Conservation (phyloP, 306 rosid species). For the Ceratonia siliqua region DNA sequence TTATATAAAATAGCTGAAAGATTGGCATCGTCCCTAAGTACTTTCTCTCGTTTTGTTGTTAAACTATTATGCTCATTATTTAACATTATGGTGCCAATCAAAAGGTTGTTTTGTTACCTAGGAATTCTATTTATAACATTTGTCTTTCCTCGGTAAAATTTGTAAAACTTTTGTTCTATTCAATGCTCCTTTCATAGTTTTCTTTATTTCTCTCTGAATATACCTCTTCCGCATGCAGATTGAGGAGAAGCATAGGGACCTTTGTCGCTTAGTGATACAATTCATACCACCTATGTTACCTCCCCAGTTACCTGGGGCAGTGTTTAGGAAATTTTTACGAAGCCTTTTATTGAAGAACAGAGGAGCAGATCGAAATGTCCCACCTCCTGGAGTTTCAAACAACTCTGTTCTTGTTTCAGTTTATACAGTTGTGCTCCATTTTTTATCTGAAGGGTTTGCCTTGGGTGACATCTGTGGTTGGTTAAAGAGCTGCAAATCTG, state of each 20-base stretch:
- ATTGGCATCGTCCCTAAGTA: not conserved
- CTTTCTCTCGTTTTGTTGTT: not conserved
- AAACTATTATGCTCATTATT: not conserved
- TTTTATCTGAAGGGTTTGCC: constrained; percentile 94
- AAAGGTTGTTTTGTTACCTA: not conserved
- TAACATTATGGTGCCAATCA: not conserved
- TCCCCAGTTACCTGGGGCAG: constrained; percentile 91
- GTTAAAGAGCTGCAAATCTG: constrained; percentile 68
- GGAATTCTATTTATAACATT: constrained; percentile 12
- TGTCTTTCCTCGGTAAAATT: constrained; percentile 8
- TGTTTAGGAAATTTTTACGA: constrained; percentile 80
- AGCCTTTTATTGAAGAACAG: constrained; percentile 80
- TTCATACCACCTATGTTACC: constrained; percentile 84
- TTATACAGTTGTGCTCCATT: constrained; percentile 85
- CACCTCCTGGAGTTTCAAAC: constrained; percentile 87
- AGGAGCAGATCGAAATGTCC: constrained; percentile 79
- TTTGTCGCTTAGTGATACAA: constrained; percentile 87
- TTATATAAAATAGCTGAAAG: not conserved
- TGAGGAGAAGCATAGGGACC: constrained; percentile 98
- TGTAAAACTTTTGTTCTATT: not conserved
- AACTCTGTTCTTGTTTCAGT: constrained; percentile 87
- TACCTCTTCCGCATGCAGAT: constrained; percentile 51
- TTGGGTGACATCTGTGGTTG: constrained; percentile 70
- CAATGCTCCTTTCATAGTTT: constrained; percentile 24
- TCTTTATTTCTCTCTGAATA: constrained; percentile 16